A percentile compares a stretch with the other conserved stretches of the same genome.
Evolutionary conservation across 208 protist genomes (phyloP).

Genomic region (Leptomonas seymouri): DNA sequence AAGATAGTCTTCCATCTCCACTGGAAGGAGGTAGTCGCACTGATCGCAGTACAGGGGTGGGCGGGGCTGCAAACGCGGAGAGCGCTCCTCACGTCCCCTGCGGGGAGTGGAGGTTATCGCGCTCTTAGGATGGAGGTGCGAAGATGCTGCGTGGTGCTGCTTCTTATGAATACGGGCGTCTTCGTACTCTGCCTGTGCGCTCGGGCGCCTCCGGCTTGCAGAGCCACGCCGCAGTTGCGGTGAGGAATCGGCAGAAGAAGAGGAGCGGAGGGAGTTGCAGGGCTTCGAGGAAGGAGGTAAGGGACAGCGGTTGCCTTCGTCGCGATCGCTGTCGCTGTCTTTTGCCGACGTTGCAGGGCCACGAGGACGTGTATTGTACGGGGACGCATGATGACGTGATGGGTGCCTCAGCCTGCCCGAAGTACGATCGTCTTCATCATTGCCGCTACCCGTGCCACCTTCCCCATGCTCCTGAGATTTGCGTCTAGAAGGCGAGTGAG

Average conservation of each 20-base stretch:
- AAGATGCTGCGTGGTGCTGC: neutral
- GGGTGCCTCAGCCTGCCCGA: neutral
- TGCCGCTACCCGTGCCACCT: neutral
- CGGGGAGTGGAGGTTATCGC: neutral
- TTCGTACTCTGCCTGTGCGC: neutral
- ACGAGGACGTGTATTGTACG: no score
- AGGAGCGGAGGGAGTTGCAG: no score
- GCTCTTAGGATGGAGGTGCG: neutral
- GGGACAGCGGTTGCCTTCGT: no score
- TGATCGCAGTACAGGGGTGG: conserved; percentile 7
- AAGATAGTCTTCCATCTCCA: conserved; percentile 21
- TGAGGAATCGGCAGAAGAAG: no score
- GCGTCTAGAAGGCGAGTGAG: neutral
- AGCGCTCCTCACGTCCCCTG: neutral
- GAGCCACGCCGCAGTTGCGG: no score
- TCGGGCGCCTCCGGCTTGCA: no score
- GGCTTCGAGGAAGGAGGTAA: no score
- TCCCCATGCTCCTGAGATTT: no score
- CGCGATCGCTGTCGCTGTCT: neutral
- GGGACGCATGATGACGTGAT: neutral
- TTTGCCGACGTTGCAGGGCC: no score
- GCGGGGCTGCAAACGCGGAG: neutral
- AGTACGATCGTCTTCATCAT: neutral
- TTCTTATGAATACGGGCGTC: neutral
- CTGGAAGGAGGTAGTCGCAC: conserved; percentile 20